phyloP scores from a whole-genome alignment of 805 yeast genomes.

The Starmerella bombicola region DNA sequence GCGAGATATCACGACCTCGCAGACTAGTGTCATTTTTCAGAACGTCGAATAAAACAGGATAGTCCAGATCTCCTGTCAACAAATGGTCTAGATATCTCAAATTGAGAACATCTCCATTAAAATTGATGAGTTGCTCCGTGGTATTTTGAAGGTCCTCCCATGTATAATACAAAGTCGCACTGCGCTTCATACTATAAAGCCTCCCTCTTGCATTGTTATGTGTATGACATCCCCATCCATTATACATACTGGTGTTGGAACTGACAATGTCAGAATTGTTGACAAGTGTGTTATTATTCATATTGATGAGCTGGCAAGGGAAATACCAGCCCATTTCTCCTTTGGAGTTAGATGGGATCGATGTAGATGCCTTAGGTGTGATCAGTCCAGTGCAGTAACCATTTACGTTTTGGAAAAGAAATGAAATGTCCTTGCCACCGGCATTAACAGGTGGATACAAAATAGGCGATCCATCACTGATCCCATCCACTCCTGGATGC shows the following conservation, averaged over 20 bases:
- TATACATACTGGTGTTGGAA: slow-evolving; percentile 41
- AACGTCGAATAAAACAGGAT: slow-evolving; percentile 59
- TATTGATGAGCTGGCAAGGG: slow-evolving; percentile 58
- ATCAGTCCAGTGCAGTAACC: slow-evolving; percentile 79
- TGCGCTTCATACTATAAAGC: slow-evolving; percentile 41
- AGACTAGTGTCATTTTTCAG: slow-evolving; percentile 43
- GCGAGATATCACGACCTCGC: slow-evolving; percentile 72
- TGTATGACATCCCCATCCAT: slow-evolving; percentile 90
- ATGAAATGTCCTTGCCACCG: slow-evolving; percentile 44
- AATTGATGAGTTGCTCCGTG: slow-evolving; percentile 68
- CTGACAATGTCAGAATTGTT: slow-evolving; percentile 38
- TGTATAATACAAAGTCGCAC: slow-evolving; percentile 74
- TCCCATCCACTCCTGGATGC: slow-evolving; percentile 78
- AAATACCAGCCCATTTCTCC: slow-evolving; percentile 78
- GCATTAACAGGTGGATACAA: slow-evolving; percentile 78
- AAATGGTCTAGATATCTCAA: slow-evolving; percentile 67
- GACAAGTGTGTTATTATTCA: slow-evolving; percentile 55
- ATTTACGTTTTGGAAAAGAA: slow-evolving; percentile 82
- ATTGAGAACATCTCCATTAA: slow-evolving; percentile 81
- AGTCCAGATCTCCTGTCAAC: slow-evolving; percentile 50
- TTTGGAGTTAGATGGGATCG: slow-evolving; percentile 54
- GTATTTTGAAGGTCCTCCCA: slow-evolving; percentile 68
- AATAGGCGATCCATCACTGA: slow-evolving; percentile 50
- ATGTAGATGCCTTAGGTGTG: slow-evolving; percentile 50
- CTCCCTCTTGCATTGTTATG: slow-evolving; percentile 52